These are phyloP conservation scores for Chamaecrista fasciculata DNA, from an alignment of 306 rosid species.

Conservation along the genomic window DNA sequence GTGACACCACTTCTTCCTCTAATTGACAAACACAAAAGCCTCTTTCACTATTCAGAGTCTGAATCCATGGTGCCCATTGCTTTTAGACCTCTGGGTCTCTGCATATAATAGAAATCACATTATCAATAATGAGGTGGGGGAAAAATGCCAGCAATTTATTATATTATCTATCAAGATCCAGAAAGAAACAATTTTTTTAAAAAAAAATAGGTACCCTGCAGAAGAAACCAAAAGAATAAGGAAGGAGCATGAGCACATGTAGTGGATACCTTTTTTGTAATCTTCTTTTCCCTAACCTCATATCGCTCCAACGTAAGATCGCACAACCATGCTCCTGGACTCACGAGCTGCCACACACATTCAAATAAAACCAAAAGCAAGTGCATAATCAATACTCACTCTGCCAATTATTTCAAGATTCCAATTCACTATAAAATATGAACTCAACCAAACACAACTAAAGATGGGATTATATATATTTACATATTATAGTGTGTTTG, in stretches of 20 bases:
- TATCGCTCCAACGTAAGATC: slow-evolving; percentile 85
- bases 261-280: slow-evolving; percentile 58
- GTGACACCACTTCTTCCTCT: background rate
- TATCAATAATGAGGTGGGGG: slow-evolving; percentile 6
- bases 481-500: too few species aligned
- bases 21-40: too few species aligned
- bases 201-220: too few species aligned
- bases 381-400: background rate
- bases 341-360: slow-evolving; percentile 50
- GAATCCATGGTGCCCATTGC: slow-evolving; percentile 92
- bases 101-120: slow-evolving; percentile 27
- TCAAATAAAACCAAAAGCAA: background rate
- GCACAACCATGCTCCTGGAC: slow-evolving; percentile 85
- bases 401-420: background rate
- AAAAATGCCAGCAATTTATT: background rate
- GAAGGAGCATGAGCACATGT: too few species aligned
- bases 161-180: background rate
- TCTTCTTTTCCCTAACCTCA: slow-evolving; percentile 94
- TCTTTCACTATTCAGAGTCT: slow-evolving; percentile 62
- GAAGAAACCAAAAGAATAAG: background rate
- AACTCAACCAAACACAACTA: background rate
- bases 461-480: background rate
- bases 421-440: background rate
- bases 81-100: slow-evolving; percentile 92
- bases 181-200: too few species aligned